Base-by-base conservation (phyloP, 2,329 filamentous ascomycete species). In the Xylariaceae sp. region DNA sequence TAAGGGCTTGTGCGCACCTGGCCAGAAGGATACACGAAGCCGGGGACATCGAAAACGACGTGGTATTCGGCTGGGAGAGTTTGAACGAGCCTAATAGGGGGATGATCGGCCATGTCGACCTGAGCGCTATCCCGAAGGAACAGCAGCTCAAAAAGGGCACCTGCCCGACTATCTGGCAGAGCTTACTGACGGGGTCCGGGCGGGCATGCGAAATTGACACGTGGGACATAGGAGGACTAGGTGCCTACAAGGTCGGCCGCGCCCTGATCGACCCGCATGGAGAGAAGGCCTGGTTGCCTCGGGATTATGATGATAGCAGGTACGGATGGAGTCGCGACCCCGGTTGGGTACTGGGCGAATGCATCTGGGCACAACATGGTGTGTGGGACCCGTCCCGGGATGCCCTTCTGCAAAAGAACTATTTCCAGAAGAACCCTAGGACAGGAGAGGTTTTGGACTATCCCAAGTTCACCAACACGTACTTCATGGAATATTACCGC, bases 21-120 rank as follows among this genome's bases (percentile, higher is more conserved):
- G 92, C 92, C 0, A 80, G 82, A 67, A 82, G 88, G 54, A 95
- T 99, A 61, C 85, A 90, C 54, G 91, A 97, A 63, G 92, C 94
- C 1, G 92, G 90, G 0, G 92, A 91, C 67, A 76, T 99, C 12
- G 88, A 95, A 67, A 81, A 94, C 59, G 85, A 92, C 19, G 84
- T 94, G 29, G 85, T 99, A 5, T 87, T 97, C 63, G 94, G 94
- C 1, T 99, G 92, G 88, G 94, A 99, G 75, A 96, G 85, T 65
- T 77, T 97, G 71, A 99, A 99, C 67, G 94, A 99, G 71, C 94
- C 94, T 1, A 94, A 95, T 70, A 83, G 88, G 66, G 92, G 95
- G 21, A 77, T 96, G 67, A 83, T 95, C 45, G 92, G 92, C 12
- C 87, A 89, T 66, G 80, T 85, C 55, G 91, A 97, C 67, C 77